Evolutionary conservation across 257 asterid genomes (phyloP).

Genomic region (Osmanthus fragrans): DNA sequence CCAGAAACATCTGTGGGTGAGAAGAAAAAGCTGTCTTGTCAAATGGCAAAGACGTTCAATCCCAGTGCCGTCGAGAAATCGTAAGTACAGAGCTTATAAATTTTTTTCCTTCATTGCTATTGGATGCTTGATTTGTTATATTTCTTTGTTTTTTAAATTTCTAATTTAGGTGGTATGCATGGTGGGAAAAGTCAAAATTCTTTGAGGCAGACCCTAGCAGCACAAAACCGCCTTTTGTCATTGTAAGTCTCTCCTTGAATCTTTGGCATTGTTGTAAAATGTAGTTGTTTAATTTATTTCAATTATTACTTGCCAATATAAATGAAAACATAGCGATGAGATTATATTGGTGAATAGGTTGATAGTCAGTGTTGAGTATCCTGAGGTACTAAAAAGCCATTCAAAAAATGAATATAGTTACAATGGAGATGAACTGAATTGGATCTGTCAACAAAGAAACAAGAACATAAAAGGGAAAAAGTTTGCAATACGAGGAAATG

Average conservation of each 20-base stretch:
- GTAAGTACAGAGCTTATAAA: conserved; percentile 38
- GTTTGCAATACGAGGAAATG: neutral
- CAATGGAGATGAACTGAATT: neutral
- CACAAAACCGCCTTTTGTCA: conserved; percentile 77
- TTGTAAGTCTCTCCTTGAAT: conserved; percentile 58
- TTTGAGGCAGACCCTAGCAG: conserved; percentile 80
- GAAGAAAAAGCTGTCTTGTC: conserved; percentile 71
- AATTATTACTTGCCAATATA: neutral
- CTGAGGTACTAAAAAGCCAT: neutral
- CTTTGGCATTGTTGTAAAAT: neutral
- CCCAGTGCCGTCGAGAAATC: conserved; percentile 83
- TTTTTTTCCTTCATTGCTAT: neutral
- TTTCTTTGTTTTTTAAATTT: conserved; percentile 5
- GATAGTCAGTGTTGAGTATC: neutral
- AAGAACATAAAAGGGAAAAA: neutral
- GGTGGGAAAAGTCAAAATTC: conserved; percentile 95
- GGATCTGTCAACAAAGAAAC: conserved; percentile 1
- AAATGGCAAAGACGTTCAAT: conserved; percentile 81
- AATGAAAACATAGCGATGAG: neutral
- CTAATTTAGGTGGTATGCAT: conserved; percentile 78
- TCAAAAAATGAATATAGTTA: neutral
- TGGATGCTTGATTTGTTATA: neutral
- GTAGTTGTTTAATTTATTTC: neutral
- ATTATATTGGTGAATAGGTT: neutral
- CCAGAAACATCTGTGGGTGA: conserved; percentile 80